Conservation (phyloP, 257 asterid genomes). For the Thymus mandschuricus region DNA sequence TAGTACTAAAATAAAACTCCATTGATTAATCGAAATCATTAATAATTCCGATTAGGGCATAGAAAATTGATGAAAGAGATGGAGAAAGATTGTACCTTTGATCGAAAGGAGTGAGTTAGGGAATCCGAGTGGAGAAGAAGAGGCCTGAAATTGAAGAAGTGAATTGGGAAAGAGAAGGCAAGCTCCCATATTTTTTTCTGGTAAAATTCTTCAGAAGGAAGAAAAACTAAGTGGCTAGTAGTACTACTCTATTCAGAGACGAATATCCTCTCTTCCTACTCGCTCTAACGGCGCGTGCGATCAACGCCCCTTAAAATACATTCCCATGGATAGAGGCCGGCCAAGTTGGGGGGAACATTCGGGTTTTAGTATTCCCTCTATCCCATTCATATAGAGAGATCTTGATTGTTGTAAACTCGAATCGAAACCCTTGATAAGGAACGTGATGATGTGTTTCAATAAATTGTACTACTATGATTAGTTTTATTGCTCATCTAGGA, state of each 20-base stretch:
- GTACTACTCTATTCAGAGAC: too few species aligned
- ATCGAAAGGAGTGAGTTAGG: slow-evolving; percentile 25
- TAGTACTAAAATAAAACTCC: background rate
- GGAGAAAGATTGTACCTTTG: slow-evolving; percentile 39
- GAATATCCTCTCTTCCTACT: background rate
- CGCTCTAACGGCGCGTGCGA: background rate
- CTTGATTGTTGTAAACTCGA: too few species aligned
- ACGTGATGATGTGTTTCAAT: too few species aligned
- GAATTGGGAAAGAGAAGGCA: slow-evolving; percentile 37
- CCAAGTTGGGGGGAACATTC: too few species aligned
- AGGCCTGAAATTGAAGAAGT: slow-evolving; percentile 36
- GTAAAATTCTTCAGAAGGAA: background rate
- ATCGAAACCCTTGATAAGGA: too few species aligned
- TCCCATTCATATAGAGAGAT: too few species aligned
- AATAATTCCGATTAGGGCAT: background rate
- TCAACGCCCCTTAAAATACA: too few species aligned
- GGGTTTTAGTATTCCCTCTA: too few species aligned
- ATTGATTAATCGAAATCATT: too few species aligned
- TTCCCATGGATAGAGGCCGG: too few species aligned
- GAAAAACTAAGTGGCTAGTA: background rate
- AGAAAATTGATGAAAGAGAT: background rate
- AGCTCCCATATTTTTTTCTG: slow-evolving; percentile 39
- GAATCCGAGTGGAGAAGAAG: slow-evolving; percentile 34
- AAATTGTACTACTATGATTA: too few species aligned
- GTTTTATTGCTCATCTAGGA: too few species aligned